Percentiles rank a stretch among this genome's conserved stretches.
Conservation (phyloP, 345 rosid genomes). For the Gossypium sturtianum region DNA sequence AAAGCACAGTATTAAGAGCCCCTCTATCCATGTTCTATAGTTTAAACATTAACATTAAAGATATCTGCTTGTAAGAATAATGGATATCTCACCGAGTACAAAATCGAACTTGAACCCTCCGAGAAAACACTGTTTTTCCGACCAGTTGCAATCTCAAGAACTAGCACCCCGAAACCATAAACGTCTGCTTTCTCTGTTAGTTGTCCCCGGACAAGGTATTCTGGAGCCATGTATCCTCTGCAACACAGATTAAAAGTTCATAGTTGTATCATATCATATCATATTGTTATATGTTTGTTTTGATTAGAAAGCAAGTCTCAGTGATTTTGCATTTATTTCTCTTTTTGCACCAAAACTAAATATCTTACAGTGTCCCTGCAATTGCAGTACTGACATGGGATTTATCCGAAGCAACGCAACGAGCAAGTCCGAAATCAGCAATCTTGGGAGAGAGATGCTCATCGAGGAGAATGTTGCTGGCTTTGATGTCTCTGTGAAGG, state of each 20-base stretch:
- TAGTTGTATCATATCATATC: no score
- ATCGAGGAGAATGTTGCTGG: conserved; percentile 50
- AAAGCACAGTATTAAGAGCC: no score
- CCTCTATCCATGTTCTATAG: no score
- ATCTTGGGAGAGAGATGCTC: conserved; percentile 38
- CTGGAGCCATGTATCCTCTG: conserved; percentile 65
- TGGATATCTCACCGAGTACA: neutral
- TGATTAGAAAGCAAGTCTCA: no score
- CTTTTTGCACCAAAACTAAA: neutral
- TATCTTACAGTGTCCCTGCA: conserved; percentile 52
- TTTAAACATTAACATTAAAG: no score
- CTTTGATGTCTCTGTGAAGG: conserved; percentile 50
- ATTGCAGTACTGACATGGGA: conserved; percentile 47
- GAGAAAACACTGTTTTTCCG: conserved; percentile 31
- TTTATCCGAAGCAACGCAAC: conserved; percentile 41
- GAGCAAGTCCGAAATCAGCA: conserved; percentile 52
- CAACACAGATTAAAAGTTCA: neutral
- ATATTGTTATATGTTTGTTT: no score
- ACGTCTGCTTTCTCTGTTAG: conserved; percentile 53
- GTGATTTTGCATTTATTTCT: no score
- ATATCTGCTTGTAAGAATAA: neutral
- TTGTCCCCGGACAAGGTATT: conserved; percentile 45
- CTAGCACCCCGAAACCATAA: conserved; percentile 43
- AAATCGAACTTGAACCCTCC: conserved; percentile 9
- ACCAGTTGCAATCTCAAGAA: conserved; percentile 40